Percentiles rank a stretch among this genome's conserved stretches.
These are phyloP conservation scores for Pugionium cornutum DNA, from an alignment of 345 rosid genomes.

Conservation along the genomic window DNA sequence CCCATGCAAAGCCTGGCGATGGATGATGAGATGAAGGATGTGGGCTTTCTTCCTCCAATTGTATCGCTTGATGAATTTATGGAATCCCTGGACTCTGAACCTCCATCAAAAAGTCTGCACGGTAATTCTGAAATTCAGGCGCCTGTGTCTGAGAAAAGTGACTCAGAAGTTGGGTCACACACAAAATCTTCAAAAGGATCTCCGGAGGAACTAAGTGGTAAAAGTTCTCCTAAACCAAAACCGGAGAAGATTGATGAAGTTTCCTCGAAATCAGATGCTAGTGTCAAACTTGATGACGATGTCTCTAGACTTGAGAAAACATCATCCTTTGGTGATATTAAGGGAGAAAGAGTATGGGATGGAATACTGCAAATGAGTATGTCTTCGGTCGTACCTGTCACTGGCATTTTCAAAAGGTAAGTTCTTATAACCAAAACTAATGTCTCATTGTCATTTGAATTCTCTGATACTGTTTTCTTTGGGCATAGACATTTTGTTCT, in stretches of 20 bases:
- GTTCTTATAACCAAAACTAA: constrained; percentile 15
- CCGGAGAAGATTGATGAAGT: constrained; percentile 24
- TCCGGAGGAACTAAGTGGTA: constrained; percentile 36
- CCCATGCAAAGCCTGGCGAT: constrained; percentile 53
- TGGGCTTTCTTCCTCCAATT: constrained; percentile 86
- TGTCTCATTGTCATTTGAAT: not conserved
- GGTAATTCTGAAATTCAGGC: constrained; percentile 38
- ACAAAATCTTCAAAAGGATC: constrained; percentile 40
- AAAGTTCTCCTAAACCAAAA: constrained; percentile 26
- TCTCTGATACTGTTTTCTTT: constrained; percentile 5
- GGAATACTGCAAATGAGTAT: constrained; percentile 72
- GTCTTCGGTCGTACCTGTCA: constrained; percentile 50
- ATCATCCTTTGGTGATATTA: constrained; percentile 28
- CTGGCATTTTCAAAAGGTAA: constrained; percentile 77
- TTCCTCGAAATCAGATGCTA: constrained; percentile 17
- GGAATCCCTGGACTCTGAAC: constrained; percentile 87
- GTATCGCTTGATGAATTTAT: constrained; percentile 93
- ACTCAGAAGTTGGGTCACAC: constrained; percentile 34
- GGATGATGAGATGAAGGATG: constrained; percentile 81
- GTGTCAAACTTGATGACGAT: constrained; percentile 29
- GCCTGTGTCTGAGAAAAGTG: constrained; percentile 47
- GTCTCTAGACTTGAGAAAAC: constrained; percentile 31
- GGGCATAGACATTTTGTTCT: not conserved
- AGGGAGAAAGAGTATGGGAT: constrained; percentile 71
- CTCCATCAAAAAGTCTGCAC: constrained; percentile 75